Evolutionary conservation across 2,329 filamentous ascomycete species (phyloP).

Genomic region (Ceratocystis colombiana): DNA sequence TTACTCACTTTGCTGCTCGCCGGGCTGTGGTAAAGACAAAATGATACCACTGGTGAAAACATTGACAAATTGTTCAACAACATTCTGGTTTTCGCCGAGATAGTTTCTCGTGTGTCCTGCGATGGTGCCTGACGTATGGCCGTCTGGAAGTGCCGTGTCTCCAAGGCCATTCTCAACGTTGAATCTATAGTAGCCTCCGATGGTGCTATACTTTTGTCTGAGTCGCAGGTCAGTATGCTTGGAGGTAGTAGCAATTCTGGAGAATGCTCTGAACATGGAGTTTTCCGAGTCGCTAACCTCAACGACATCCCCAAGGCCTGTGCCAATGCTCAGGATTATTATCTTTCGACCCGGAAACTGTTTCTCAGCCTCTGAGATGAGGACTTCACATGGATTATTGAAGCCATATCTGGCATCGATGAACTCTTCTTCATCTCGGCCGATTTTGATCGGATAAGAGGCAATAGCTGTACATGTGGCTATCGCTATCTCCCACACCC

Average conservation of each 20-base stretch:
- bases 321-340: constrained; percentile 30
- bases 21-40: too few relatives aligned
- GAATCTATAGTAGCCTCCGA: constrained; percentile 29
- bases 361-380: constrained; percentile 30
- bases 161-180: constrained; percentile 30
- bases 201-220: constrained; percentile 26
- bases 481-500: constrained; percentile 31
- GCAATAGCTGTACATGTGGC: constrained; percentile 30
- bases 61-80: too few relatives aligned
- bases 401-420: constrained; percentile 31
- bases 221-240: neutral
- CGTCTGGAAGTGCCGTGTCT: constrained; percentile 29
- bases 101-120: constrained; percentile 28
- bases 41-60: neutral
- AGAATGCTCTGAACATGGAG: neutral
- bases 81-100: constrained; percentile 4
- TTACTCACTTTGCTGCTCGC: too few relatives aligned
- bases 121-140: constrained; percentile 28
- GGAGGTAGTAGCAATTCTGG: neutral
- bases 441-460: constrained; percentile 30
- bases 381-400: constrained; percentile 32
- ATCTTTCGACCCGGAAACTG: constrained; percentile 27
- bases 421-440: constrained; percentile 29
- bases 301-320: constrained; percentile 28
- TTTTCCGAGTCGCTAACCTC: constrained; percentile 24